Base-by-base conservation (phyloP, 164 flowering plant species). In the Annona cherimola region DNA sequence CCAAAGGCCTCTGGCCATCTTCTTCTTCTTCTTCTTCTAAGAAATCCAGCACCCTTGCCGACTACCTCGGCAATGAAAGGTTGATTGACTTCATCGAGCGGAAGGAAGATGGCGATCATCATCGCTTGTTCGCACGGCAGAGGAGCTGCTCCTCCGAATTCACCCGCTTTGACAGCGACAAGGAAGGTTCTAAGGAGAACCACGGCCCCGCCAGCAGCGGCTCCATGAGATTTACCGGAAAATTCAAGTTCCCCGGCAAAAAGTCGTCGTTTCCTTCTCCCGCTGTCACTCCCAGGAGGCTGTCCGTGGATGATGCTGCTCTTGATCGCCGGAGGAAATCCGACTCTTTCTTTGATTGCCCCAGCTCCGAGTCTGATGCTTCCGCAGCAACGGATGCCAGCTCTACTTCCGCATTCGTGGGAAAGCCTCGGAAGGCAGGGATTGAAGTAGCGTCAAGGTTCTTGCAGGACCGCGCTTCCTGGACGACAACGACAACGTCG, bases 201-300 rank as follows among this genome's bases (percentile, higher is more conserved):
- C 80, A 77, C 57, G n/a, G n/a, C n/a, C 87, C 89, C 0, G 19
- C 74, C 11, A 90, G 91, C 11, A n/a, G n/a, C n/a, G 88, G 89
- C 6, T 89, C 92, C 1, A 79, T 73, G 86, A 74, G 90, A 46
- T 83, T 76, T 9, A 59, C 87, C 0, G 83, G 83, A 44, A 82
- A 79, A 41, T 45, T 80, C 3, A 40, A 42, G 4, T 76, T 80
- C 67, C 68, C 73, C 0, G 71, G 78, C 20, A 83, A 73, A 76
- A 82, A 4, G 74, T 64, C 73, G 0, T 59, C 77, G n/a, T n/a
- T n/a, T 43, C 14, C 78, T 42, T 26, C 68, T 35, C 64, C 78
- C 5, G 55, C 75, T 44, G 19, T 82, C 7, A 61, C 75, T 42
- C 87, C 88, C 8, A 85, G 92, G 45, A 86, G 92, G 59, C 42